These are phyloP conservation scores for Polytolypa hystricis DNA, from an alignment of 2,329 filamentous ascomycete genomes.

Conservation along the genomic window DNA sequence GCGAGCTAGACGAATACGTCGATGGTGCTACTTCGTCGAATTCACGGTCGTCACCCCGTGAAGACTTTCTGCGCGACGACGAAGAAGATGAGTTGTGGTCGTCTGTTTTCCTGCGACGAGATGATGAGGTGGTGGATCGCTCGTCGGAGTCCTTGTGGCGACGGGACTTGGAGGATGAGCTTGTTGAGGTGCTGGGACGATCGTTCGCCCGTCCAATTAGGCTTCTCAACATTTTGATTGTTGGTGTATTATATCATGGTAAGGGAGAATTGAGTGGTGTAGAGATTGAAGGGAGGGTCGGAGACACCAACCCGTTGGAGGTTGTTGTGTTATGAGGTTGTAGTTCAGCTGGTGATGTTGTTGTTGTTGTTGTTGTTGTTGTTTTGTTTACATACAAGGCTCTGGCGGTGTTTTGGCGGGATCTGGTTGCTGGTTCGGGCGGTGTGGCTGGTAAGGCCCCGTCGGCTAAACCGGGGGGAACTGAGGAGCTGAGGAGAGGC, in stretches of 20 bases:
- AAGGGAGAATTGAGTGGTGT: not conserved
- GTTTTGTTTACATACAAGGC: not conserved
- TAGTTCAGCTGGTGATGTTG: not conserved
- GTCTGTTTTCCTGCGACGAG: slow-evolving; percentile 17
- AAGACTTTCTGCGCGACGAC: slow-evolving; percentile 27
- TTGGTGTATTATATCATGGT: not conserved
- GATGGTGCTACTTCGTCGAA: slow-evolving; percentile 22
- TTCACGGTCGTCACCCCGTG: slow-evolving; percentile 38
- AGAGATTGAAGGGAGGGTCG: not conserved
- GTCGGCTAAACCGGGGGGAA: no score
- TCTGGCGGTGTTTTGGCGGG: no score
- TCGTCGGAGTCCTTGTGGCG: slow-evolving; percentile 19
- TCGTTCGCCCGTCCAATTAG: slow-evolving; percentile 4
- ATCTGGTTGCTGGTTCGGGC: no score
- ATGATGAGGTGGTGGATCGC: slow-evolving; percentile 9
- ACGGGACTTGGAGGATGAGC: slow-evolving; percentile 10
- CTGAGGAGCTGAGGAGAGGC: no score
- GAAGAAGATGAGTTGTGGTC: slow-evolving; percentile 16
- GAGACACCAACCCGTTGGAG: not conserved
- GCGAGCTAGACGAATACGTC: slow-evolving; percentile 12
- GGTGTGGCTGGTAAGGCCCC: no score
- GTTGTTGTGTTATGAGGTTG: not conserved
- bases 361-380: not conserved
- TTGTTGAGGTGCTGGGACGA: slow-evolving; percentile 5
- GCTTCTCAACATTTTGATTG: slow-evolving; percentile 6